These are phyloP conservation scores for Euphorbia tirucalli DNA, from an alignment of 345 rosid species.

Conservation along the genomic window DNA sequence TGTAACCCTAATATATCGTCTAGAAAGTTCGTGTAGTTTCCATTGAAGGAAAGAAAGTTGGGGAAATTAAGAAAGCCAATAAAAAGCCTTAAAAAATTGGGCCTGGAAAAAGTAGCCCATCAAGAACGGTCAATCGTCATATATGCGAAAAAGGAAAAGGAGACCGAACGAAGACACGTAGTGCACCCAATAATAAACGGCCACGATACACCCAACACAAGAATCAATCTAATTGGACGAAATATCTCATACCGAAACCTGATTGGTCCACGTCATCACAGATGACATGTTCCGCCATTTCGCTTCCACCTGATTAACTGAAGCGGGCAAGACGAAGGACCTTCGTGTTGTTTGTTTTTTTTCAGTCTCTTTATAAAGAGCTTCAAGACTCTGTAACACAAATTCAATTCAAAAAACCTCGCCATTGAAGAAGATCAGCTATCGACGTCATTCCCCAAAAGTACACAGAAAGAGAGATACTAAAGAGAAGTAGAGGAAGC, in stretches of 20 bases:
- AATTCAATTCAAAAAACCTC: neutral
- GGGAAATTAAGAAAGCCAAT: too few relatives aligned
- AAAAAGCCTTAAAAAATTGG: too few relatives aligned
- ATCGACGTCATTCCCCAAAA: neutral
- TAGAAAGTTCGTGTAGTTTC: too few relatives aligned
- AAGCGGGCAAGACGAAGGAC: neutral
- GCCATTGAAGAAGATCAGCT: neutral
- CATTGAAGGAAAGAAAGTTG: too few relatives aligned
- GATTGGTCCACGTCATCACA: constrained; percentile 63
- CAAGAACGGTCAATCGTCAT: too few relatives aligned
- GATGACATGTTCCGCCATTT: constrained; percentile 41
- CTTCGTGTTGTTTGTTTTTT: neutral
- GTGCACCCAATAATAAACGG: constrained; percentile 23
- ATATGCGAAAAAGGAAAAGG: too few relatives aligned
- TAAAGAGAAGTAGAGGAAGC: neutral
- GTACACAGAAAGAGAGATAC: neutral
- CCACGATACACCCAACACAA: constrained; percentile 43
- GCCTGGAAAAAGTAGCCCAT: neutral
- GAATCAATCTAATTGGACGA: constrained; percentile 42
- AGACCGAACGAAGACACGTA: constrained; percentile 8
- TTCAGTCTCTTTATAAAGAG: neutral
- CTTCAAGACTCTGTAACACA: neutral
- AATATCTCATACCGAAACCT: neutral
- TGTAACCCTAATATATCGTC: too few relatives aligned
- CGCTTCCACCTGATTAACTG: neutral